phyloP scores from a whole-genome alignment of 163 green algal species.

The Scenedesmus sp. region DNA sequence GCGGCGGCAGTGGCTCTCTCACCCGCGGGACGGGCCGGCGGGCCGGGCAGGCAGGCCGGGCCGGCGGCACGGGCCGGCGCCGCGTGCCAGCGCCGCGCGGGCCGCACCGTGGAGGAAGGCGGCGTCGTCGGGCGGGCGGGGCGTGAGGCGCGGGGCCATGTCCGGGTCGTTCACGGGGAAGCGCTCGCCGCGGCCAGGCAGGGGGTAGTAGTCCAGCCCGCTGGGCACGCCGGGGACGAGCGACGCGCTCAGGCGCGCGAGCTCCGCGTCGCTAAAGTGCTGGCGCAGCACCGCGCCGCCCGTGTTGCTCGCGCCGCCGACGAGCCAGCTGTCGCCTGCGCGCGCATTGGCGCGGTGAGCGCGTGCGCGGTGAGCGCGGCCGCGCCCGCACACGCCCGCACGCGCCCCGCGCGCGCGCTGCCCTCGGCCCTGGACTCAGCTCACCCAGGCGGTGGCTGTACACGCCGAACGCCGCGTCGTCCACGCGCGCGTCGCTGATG shows the following conservation, averaged over 20 bases:
- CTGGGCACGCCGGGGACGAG: constrained; percentile 61
- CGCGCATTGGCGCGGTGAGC: too few species aligned
- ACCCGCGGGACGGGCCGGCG: too few species aligned
- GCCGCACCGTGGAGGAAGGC: constrained; percentile 81
- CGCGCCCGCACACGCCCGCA: neutral
- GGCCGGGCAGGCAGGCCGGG: too few species aligned
- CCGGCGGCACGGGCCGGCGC: too few species aligned
- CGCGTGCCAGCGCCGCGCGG: too few species aligned
- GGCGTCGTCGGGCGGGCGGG: constrained; percentile 74
- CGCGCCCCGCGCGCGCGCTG: neutral
- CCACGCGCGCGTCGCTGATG: constrained; percentile 78
- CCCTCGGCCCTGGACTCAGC: neutral
- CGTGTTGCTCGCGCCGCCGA: constrained; percentile 88
- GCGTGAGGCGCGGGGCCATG: constrained; percentile 69
- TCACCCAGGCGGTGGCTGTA: constrained; percentile 92
- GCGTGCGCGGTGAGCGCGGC: too few species aligned
- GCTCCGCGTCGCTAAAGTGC: constrained; percentile 76
- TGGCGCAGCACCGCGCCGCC: constrained; percentile 79
- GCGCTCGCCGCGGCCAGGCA: constrained; percentile 78
- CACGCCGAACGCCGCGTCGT: constrained; percentile 86
- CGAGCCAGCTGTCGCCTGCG: constrained; percentile 82
- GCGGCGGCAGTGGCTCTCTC: too few species aligned
- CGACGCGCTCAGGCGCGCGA: constrained; percentile 66
- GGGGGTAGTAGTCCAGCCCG: constrained; percentile 84
- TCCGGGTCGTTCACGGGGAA: constrained; percentile 87